These are phyloP conservation scores for Hansenula sp. DNA, from an alignment of 1,139 yeast species.

Conservation along the genomic window DNA sequence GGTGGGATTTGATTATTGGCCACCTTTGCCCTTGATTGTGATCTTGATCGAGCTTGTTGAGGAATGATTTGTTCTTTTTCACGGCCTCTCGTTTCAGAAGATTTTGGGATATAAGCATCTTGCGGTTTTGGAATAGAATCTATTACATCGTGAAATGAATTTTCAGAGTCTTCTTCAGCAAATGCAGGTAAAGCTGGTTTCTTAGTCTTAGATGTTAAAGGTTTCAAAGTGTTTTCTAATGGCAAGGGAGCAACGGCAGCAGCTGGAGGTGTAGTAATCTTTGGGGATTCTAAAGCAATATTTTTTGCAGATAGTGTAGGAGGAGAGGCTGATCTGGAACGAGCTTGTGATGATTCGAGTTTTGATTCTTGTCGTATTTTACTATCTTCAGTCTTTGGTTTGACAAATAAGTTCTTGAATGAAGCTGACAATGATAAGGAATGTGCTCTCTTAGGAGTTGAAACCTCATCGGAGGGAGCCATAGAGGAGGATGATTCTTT, in stretches of 20 bases:
- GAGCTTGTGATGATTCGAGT: background rate
- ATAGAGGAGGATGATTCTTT: too few relatives aligned
- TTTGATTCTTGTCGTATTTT: background rate
- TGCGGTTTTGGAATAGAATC: background rate
- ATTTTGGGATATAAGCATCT: background rate
- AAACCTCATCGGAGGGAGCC: too few relatives aligned
- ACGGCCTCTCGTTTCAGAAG: background rate
- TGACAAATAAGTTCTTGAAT: slow-evolving; percentile 16
- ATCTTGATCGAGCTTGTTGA: background rate
- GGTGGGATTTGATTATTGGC: background rate
- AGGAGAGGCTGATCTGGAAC: background rate
- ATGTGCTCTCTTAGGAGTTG: slow-evolving; percentile 9
- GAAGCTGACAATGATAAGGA: slow-evolving; percentile 17
- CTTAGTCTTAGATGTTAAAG: background rate
- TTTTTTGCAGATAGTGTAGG: background rate
- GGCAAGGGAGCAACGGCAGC: background rate
- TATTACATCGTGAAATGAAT: background rate
- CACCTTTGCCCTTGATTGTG: background rate
- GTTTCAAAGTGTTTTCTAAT: background rate
- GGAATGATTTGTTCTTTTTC: background rate
- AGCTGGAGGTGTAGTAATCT: background rate
- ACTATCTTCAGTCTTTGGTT: slow-evolving; percentile 2
- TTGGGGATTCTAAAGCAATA: background rate
- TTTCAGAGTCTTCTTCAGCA: background rate
- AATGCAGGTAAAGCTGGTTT: background rate